A percentile compares a stretch with the other conserved stretches of the same genome.
phyloP scores from a whole-genome alignment of 2,329 filamentous ascomycete species.

The Cadophora sp. region DNA sequence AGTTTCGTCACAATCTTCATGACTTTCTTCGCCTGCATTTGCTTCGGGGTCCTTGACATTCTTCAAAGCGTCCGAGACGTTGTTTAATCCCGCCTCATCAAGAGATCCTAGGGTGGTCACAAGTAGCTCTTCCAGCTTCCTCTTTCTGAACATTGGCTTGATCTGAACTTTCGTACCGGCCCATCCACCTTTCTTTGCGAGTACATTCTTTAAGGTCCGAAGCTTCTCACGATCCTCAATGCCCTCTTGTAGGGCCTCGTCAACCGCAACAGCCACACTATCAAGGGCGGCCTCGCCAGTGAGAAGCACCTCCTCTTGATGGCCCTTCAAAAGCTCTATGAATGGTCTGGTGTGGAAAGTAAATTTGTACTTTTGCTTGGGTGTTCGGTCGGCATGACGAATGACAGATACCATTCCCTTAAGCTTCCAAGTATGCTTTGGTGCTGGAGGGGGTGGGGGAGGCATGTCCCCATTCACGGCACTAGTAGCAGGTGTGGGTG shows the following conservation, averaged over 20 bases:
- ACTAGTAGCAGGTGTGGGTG: constrained; percentile 27
- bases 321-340: constrained; percentile 90
- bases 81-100: constrained; percentile 30
- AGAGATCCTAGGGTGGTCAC: constrained; percentile 20
- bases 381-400: constrained; percentile 93
- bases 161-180: constrained; percentile 98
- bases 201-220: constrained; percentile 81
- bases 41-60: constrained; percentile 2
- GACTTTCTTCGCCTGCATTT: constrained; percentile 20
- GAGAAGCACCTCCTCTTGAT: constrained; percentile 94
- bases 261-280: constrained; percentile 89
- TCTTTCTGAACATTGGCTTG: constrained; percentile 97
- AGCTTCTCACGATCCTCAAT: constrained; percentile 88
- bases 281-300: constrained; percentile 89
- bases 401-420: constrained; percentile 98
- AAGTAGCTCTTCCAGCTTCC: constrained; percentile 68
- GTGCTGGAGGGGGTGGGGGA: constrained; percentile 60
- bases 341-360: constrained; percentile 98
- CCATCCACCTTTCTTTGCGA: constrained; percentile 93
- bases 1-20: constrained; percentile 38
- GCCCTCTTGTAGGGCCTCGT: constrained; percentile 76
- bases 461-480: constrained; percentile 33
- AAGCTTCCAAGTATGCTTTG: constrained; percentile 96
- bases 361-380: constrained; percentile 99
- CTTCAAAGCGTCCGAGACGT: constrained; percentile 24